Conservation (phyloP, 108 stramenopile genomes). For the Stephanodiscus minutulus region DNA sequence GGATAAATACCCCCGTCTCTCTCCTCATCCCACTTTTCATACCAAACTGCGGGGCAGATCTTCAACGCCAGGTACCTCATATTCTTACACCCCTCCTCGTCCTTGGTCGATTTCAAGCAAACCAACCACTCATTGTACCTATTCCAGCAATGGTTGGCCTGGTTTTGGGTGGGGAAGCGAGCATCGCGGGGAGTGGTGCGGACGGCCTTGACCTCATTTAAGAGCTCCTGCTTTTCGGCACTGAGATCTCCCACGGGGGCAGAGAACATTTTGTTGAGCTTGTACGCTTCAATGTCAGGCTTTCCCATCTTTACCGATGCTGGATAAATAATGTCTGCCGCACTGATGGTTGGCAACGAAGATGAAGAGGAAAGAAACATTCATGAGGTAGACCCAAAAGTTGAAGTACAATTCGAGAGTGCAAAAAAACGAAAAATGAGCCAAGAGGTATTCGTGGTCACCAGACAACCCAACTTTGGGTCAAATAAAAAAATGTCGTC, state of each 20-base stretch:
- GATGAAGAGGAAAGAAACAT: background rate
- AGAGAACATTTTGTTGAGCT: slow-evolving; percentile 61
- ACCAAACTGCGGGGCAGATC: slow-evolving; percentile 88
- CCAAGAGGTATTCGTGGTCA: too few relatives aligned
- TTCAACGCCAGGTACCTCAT: slow-evolving; percentile 69
- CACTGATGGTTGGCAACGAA: background rate
- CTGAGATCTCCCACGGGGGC: slow-evolving; percentile 69
- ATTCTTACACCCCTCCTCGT: slow-evolving; percentile 87
- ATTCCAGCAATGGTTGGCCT: slow-evolving; percentile 95
- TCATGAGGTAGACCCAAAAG: too few relatives aligned
- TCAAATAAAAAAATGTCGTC: too few relatives aligned
- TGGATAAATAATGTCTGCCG: background rate
- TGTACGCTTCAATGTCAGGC: slow-evolving; percentile 51
- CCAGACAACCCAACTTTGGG: too few relatives aligned
- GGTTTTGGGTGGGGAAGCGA: slow-evolving; percentile 88
- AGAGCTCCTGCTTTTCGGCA: slow-evolving; percentile 75
- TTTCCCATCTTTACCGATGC: slow-evolving; percentile 4
- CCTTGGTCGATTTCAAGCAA: slow-evolving; percentile 85
- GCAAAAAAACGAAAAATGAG: too few relatives aligned
- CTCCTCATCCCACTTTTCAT: slow-evolving; percentile 90
- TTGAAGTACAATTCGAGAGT: too few relatives aligned
- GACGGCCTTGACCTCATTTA: slow-evolving; percentile 77
- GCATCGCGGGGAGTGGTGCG: slow-evolving; percentile 91
- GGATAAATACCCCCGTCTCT: slow-evolving; percentile 74
- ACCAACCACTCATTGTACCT: slow-evolving; percentile 96